Evolutionary conservation across 2,329 filamentous ascomycete species (phyloP), one percentile per base, ranked within the genome.

Genomic region (Fusarium multiceps): DNA sequence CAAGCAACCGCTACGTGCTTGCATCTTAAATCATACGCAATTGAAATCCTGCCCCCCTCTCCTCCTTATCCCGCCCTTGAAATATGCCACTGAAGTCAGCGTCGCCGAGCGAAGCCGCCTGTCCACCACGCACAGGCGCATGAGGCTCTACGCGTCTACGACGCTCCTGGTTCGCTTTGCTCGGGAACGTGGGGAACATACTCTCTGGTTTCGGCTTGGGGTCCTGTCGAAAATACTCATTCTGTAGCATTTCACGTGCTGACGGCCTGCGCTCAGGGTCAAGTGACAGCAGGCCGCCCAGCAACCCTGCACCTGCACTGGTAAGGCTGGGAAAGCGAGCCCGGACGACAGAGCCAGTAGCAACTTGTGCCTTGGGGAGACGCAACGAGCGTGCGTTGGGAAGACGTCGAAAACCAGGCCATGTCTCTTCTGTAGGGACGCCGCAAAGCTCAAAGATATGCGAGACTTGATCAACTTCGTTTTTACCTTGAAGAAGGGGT

Each of bases 141-240:
- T 94, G 90, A 2, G 96, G 96, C 64, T 90, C 89, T 63, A 88
- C 85, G 40, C 88, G 85, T 69, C 93, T 84, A 72, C 94, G 85
- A 76, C 90, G 91, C 84, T 99, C 96, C 83, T 96, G 92, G 3
- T 94, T 93, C 0, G 96, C 96, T 80, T 97, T 98, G 74, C 92
- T 96, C 0, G 96, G 96, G 78, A 98, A 99, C 0, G 96, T 98
- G 4, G 96, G 96, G 77, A 99, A 98, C 90, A 99, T 91, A 74
- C 91, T 92, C 77, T 93, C 92, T 10, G 91, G 90, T 82, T 98
- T 98, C 2, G 94, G 93, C 65, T 92, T 92, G 1, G 96, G 96
- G 72, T 97, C 92, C 81, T 98, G 94, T 20, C 80, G 84, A 80
- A 99, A 99, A 79, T 97, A 99, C 37, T 89, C 85, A 79, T 98